phyloP scores from a whole-genome alignment of 2,329 filamentous ascomycete species.

The Sphaerulina vaccinii region DNA sequence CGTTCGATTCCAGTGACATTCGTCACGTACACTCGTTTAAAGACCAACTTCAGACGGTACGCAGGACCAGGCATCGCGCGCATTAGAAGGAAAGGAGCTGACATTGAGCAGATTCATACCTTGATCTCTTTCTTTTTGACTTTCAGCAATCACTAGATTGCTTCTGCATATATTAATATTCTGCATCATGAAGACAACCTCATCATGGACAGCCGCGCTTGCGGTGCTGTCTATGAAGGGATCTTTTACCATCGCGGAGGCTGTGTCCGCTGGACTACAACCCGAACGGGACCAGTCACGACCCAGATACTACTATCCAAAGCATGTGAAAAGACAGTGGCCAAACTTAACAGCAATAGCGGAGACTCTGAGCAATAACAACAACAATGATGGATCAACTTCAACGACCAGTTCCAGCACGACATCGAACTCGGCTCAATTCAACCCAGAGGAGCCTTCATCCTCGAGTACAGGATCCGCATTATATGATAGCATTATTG shows the following conservation, averaged over 20 bases:
- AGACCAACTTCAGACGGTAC: slow-evolving; percentile 38
- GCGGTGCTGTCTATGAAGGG: slow-evolving; percentile 46
- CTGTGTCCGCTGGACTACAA: slow-evolving; percentile 48
- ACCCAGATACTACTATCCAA: slow-evolving; percentile 51
- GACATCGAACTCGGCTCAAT: background rate
- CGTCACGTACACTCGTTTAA: slow-evolving; percentile 56
- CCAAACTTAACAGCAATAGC: slow-evolving; percentile 30
- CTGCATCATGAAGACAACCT: slow-evolving; percentile 44
- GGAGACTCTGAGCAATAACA: slow-evolving; percentile 9
- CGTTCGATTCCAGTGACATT: slow-evolving; percentile 34
- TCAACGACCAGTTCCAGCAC: background rate
- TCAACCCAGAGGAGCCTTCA: slow-evolving; percentile 4
- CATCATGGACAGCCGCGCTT: slow-evolving; percentile 49
- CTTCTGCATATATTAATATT: slow-evolving; percentile 26
- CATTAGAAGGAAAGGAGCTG: slow-evolving; percentile 7
- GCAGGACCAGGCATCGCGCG: background rate
- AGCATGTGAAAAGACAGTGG: slow-evolving; percentile 47
- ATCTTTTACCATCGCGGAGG: slow-evolving; percentile 49
- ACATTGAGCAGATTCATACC: slow-evolving; percentile 16
- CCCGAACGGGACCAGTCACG: slow-evolving; percentile 36
- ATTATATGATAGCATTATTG: background rate
- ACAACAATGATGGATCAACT: background rate
- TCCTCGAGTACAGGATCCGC: background rate
- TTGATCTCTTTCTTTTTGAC: slow-evolving; percentile 12
- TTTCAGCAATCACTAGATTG: slow-evolving; percentile 20